Conservation (phyloP, 192 early-diverging fungal genomes). For the Coemansia interrupta region DNA sequence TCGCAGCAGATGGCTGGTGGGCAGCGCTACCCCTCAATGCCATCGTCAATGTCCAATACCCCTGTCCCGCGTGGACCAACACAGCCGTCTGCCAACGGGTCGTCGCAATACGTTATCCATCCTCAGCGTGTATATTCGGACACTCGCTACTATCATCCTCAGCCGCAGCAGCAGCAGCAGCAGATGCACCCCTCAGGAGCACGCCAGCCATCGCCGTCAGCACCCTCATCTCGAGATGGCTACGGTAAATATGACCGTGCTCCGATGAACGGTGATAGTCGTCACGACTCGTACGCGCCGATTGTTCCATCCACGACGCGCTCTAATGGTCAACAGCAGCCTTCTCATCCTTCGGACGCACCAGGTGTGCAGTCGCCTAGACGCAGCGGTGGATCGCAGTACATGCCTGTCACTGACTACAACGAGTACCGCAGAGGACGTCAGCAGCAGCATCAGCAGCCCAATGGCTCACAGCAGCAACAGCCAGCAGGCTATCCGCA, state of each 20-base stretch:
- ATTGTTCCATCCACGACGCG: not conserved
- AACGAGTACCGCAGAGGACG: slow-evolving; percentile 3
- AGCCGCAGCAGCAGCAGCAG: not conserved
- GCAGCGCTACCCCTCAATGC: slow-evolving; percentile 2
- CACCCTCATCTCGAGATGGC: not conserved
- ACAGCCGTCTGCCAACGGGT: not conserved
- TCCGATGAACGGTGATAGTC: not conserved
- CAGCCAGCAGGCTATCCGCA: not conserved
- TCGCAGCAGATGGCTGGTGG: not conserved
- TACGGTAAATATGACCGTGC: not conserved
- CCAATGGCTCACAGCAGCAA: not conserved
- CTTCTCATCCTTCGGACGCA: not conserved
- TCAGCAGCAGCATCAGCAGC: not conserved
- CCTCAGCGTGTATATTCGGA: slow-evolving; percentile 5
- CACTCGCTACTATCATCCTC: slow-evolving; percentile 2
- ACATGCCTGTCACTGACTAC: not conserved
- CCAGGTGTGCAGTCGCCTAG: not conserved
- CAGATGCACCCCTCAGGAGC: not conserved
- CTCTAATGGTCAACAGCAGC: not conserved
- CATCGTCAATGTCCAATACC: not conserved
- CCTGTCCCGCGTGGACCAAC: not conserved
- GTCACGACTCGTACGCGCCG: not conserved
- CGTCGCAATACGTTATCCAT: not conserved
- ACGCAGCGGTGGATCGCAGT: slow-evolving; percentile 5
- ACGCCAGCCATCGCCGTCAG: not conserved